Percentiles rank a stretch among this genome's conserved stretches.
phyloP scores from a whole-genome alignment of 257 asterid species.

The Oldenlandia corymbosa region DNA sequence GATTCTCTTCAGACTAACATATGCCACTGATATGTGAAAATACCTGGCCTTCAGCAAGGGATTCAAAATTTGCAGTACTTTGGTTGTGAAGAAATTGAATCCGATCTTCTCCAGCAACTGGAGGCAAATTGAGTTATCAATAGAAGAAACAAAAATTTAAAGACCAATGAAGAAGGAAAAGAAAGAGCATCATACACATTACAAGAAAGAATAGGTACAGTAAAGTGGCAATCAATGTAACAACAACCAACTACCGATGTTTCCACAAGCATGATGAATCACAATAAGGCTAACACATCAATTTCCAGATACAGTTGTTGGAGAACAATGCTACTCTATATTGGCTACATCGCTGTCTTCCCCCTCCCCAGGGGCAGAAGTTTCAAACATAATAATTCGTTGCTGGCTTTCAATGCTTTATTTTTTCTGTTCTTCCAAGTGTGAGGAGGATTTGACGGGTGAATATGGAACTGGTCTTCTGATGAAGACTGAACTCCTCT shows the following conservation, averaged over 20 bases:
- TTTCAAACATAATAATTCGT: no score
- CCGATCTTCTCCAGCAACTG: conserved; percentile 95
- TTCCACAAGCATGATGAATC: no score
- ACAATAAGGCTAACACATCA: no score
- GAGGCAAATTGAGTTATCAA: conserved; percentile 26
- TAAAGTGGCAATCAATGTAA: neutral
- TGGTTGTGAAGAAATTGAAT: conserved; percentile 92
- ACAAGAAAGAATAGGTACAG: neutral
- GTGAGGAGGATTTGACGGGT: no score
- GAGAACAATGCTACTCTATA: neutral
- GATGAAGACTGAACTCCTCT: no score
- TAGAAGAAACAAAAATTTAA: neutral
- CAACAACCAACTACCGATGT: no score
- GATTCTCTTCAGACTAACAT: conserved; percentile 6
- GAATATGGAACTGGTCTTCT: no score
- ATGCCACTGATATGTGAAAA: conserved; percentile 19
- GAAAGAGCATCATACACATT: neutral
- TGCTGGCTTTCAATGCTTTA: no score
- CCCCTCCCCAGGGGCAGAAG: no score
- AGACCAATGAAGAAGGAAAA: neutral
- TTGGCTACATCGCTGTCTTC: no score
- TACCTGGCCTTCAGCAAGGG: conserved; percentile 89
- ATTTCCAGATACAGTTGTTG: neutral
- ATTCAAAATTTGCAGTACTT: conserved; percentile 89
- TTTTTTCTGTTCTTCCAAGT: no score